These are phyloP conservation scores for Haematococcus sp. DNA, from an alignment of 139 green algal genomes.

Conservation along the genomic window DNA sequence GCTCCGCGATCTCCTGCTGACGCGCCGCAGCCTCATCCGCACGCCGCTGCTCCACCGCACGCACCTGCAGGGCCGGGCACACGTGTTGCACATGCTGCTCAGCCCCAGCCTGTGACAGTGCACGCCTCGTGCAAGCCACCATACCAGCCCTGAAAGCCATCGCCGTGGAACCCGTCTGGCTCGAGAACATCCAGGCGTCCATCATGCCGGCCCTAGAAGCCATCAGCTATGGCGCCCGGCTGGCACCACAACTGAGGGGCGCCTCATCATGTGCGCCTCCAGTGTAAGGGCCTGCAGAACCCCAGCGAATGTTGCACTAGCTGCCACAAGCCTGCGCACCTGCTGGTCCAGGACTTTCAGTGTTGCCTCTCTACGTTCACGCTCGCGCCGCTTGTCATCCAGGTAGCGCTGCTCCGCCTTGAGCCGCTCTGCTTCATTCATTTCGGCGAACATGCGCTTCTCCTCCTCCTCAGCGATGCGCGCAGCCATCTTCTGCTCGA, in stretches of 20 bases:
- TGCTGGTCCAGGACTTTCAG: conserved; percentile 49
- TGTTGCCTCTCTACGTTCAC: conserved; percentile 25
- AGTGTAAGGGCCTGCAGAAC: neutral
- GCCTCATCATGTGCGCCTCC: neutral
- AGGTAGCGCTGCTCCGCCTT: conserved; percentile 48
- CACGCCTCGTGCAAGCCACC: no score
- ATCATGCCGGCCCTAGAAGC: no score
- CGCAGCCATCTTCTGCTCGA: conserved; percentile 47
- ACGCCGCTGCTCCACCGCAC: conserved; percentile 32
- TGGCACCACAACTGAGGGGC: neutral
- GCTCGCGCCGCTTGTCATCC: conserved; percentile 39
- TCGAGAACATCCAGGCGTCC: no score
- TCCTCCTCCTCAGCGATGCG: conserved; percentile 51
- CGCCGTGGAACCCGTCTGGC: no score
- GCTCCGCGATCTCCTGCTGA: conserved; percentile 38
- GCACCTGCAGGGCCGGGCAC: conserved; percentile 11
- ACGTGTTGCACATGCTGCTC: conserved; percentile 5
- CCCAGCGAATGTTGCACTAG: no score
- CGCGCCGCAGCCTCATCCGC: conserved; percentile 27
- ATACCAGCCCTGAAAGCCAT: no score
- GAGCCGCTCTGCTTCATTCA: conserved; percentile 48
- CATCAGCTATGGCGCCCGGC: neutral
- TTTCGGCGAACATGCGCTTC: conserved; percentile 50
- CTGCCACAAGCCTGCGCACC: conserved; percentile 2
- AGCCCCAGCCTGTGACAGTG: no score